These are phyloP conservation scores for Sarocladium kiliense DNA, from an alignment of 2,329 filamentous ascomycete species.

Conservation along the genomic window DNA sequence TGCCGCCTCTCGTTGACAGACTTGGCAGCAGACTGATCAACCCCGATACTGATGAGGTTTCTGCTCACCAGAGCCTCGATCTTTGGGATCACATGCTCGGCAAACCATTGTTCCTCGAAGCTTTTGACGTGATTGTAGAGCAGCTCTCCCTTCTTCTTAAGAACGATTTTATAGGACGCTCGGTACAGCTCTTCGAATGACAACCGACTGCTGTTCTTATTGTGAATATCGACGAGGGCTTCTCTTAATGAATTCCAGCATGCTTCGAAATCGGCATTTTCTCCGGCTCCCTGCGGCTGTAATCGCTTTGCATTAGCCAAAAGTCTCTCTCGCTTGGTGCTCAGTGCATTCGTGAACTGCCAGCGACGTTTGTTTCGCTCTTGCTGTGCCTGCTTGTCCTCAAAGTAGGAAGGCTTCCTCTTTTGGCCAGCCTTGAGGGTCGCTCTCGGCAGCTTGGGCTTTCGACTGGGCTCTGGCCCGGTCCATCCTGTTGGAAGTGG, in stretches of 20 bases:
- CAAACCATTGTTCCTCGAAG: constrained; percentile 80
- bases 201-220: constrained; percentile 80
- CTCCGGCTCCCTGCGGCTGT: constrained; percentile 36
- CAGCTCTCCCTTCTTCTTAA: constrained; percentile 77
- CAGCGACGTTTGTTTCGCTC: background rate
- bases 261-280: constrained; percentile 74
- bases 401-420: background rate
- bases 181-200: constrained; percentile 97
- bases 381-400: background rate
- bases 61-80: constrained; percentile 68
- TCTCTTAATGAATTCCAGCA: constrained; percentile 74
- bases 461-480: no score
- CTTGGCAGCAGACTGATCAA: constrained; percentile 50
- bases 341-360: background rate
- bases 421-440: background rate
- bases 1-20: constrained; percentile 75
- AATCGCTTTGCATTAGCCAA: constrained; percentile 11
- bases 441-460: no score
- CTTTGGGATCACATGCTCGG: constrained; percentile 62
- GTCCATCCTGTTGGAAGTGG: no score
- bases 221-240: constrained; percentile 83
- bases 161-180: constrained; percentile 86
- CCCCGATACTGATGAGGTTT: constrained; percentile 55
- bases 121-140: constrained; percentile 76
- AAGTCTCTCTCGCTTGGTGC: background rate